Conservation (phyloP, 108 stramenopile genomes). For the Asterionellopsis glacialis region DNA sequence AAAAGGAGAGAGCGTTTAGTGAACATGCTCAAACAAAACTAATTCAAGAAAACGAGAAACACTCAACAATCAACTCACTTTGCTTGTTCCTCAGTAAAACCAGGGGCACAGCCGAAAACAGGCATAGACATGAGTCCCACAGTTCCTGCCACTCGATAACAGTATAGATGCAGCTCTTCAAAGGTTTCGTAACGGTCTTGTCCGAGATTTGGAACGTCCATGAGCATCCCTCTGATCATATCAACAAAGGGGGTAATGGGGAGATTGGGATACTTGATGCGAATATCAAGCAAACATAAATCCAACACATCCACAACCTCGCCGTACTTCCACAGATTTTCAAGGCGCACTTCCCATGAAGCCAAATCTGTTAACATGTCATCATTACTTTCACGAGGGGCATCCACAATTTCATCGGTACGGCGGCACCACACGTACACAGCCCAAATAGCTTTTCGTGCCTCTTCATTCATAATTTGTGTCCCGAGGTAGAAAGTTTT, state of each 20-base stretch:
- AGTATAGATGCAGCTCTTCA: conserved; percentile 94
- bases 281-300: conserved; percentile 83
- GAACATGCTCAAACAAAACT: background rate
- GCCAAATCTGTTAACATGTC: conserved; percentile 78
- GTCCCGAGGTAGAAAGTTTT: conserved; percentile 97
- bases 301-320: conserved; percentile 91
- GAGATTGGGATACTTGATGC: conserved; percentile 81
- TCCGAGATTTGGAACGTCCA: conserved; percentile 93
- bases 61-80: conserved; percentile 54
- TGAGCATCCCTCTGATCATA: conserved; percentile 96
- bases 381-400: conserved; percentile 68
- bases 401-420: conserved; percentile 97
- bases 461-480: conserved; percentile 61
- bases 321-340: conserved; percentile 74
- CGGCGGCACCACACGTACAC: conserved; percentile 97
- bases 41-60: background rate
- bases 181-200: conserved; percentile 91
- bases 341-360: conserved; percentile 82
- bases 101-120: conserved; percentile 84
- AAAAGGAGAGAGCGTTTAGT: background rate
- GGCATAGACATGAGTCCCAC: conserved; percentile 97
- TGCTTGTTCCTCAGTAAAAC: conserved; percentile 75
- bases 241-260: conserved; percentile 89
- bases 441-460: conserved; percentile 88
- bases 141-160: conserved; percentile 96